Conservation (phyloP, 2,329 filamentous ascomycete genomes). For the Ophiosphaerella herpotricha region DNA sequence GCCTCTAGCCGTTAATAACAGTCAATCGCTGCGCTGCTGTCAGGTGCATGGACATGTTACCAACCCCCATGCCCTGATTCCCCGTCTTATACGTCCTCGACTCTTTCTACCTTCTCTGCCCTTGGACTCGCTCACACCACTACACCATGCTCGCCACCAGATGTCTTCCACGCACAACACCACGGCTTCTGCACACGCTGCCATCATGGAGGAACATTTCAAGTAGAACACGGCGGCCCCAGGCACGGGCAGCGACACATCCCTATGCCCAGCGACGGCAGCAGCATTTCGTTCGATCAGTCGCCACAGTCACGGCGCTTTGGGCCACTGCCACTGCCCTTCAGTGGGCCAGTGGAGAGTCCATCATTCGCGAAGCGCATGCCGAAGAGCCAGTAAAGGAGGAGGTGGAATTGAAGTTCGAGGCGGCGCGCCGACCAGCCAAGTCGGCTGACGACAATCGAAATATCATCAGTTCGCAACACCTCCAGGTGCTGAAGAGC, state of each 20-base stretch:
- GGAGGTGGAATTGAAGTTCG: slow-evolving; percentile 66
- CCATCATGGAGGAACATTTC: slow-evolving; percentile 32
- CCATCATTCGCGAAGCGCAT: slow-evolving; percentile 48
- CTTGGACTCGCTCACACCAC: slow-evolving; percentile 4
- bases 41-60: too few relatives aligned
- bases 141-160: slow-evolving; percentile 38
- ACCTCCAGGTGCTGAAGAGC: slow-evolving; percentile 84
- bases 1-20: slow-evolving; percentile 15
- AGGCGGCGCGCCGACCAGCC: slow-evolving; percentile 63
- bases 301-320: slow-evolving; percentile 49
- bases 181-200: slow-evolving; percentile 28
- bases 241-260: slow-evolving; percentile 34
- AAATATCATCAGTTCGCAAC: slow-evolving; percentile 80
- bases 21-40: background rate
- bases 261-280: slow-evolving; percentile 52
- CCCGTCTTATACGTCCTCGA: slow-evolving; percentile 5
- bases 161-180: slow-evolving; percentile 37
- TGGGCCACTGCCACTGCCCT: slow-evolving; percentile 52
- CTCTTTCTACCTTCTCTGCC: background rate
- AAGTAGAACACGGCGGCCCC: slow-evolving; percentile 21
- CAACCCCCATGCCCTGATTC: slow-evolving; percentile 17
- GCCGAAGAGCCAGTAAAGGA: slow-evolving; percentile 56
- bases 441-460: slow-evolving; percentile 71
- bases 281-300: slow-evolving; percentile 51
- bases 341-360: slow-evolving; percentile 50